phyloP scores from a whole-genome alignment of 805 yeast species.

The Myxozyma mucilagina region DNA sequence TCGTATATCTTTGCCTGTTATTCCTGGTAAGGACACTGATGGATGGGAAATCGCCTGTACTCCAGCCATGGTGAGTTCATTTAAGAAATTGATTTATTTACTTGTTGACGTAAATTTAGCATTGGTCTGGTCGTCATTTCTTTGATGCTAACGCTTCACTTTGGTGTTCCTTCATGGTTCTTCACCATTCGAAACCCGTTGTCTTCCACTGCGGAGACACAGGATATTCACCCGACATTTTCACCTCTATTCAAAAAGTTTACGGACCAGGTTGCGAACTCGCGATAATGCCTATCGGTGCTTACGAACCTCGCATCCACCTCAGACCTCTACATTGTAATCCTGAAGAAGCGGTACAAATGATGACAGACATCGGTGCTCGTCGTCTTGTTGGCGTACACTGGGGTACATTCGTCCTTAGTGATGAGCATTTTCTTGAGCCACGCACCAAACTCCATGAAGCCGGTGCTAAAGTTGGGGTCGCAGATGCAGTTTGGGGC shows the following conservation, averaged over 20 bases:
- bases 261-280: slow-evolving; percentile 62
- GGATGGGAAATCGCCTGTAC: slow-evolving; percentile 79
- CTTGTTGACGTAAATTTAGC: slow-evolving; percentile 50
- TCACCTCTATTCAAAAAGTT: slow-evolving; percentile 60
- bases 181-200: slow-evolving; percentile 65
- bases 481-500: slow-evolving; percentile 49
- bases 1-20: slow-evolving; percentile 46
- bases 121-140: slow-evolving; percentile 90
- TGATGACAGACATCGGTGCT: slow-evolving; percentile 63
- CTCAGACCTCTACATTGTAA: slow-evolving; percentile 84
- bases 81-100: background rate
- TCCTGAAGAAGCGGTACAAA: slow-evolving; percentile 73
- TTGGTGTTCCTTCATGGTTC: slow-evolving; percentile 85
- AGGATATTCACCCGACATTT: slow-evolving; percentile 78
- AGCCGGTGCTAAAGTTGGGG: slow-evolving; percentile 35
- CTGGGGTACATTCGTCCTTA: slow-evolving; percentile 92
- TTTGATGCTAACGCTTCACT: slow-evolving; percentile 75
- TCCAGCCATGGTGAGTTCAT: slow-evolving; percentile 57
- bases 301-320: slow-evolving; percentile 94
- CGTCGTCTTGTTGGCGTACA: slow-evolving; percentile 80
- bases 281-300: slow-evolving; percentile 88
- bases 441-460: slow-evolving; percentile 39
- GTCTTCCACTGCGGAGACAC: slow-evolving; percentile 95
- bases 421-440: slow-evolving; percentile 83
- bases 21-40: slow-evolving; percentile 41